Percentiles rank a stretch among this genome's conserved stretches.
Conservation (phyloP, 2,329 filamentous ascomycete genomes). For the Colletotrichum paranaense region DNA sequence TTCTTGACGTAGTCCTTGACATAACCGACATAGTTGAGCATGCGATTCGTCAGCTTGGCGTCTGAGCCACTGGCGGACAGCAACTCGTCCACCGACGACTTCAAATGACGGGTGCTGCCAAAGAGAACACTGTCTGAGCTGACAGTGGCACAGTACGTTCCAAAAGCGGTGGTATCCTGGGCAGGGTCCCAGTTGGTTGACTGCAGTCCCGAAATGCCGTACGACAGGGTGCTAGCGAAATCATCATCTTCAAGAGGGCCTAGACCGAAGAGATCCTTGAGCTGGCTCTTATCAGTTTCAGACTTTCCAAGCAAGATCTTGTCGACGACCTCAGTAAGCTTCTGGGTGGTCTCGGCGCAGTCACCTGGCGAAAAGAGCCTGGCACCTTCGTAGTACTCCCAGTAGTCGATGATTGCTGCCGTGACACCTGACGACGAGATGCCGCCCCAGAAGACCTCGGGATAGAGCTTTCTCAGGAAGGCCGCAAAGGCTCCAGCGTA, state of each 20-base stretch:
- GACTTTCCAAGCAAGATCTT: conserved; percentile 58
- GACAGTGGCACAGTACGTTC: conserved; percentile 60
- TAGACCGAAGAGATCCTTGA: conserved; percentile 58
- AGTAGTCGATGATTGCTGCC: conserved; percentile 82
- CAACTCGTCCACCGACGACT: conserved; percentile 49
- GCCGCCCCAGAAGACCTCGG: conserved; percentile 80
- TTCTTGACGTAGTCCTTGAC: conserved; percentile 43
- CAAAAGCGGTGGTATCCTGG: conserved; percentile 53
- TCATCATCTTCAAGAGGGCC: conserved; percentile 57
- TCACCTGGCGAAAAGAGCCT: conserved; percentile 62
- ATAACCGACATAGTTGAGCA: conserved; percentile 66
- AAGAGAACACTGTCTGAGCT: conserved; percentile 55
- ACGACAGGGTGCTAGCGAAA: conserved; percentile 57
- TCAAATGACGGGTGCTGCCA: conserved; percentile 50
- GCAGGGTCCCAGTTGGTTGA: conserved; percentile 65
- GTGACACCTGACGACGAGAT: conserved; percentile 87
- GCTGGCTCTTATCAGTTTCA: conserved; percentile 47
- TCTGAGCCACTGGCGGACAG: conserved; percentile 51
- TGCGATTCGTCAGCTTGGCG: conserved; percentile 50
- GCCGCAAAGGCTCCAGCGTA: conserved; percentile 86
- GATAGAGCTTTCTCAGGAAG: conserved; percentile 80
- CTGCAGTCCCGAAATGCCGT: conserved; percentile 58
- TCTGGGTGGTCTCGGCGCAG: conserved; percentile 75
- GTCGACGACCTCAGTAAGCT: conserved; percentile 62
- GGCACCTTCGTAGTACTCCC: conserved; percentile 67